A percentile compares a stretch with the other conserved stretches of the same genome.
These are phyloP conservation scores for Cladophialophora bantiana DNA, from an alignment of 2,329 filamentous ascomycete genomes.

Conservation along the genomic window DNA sequence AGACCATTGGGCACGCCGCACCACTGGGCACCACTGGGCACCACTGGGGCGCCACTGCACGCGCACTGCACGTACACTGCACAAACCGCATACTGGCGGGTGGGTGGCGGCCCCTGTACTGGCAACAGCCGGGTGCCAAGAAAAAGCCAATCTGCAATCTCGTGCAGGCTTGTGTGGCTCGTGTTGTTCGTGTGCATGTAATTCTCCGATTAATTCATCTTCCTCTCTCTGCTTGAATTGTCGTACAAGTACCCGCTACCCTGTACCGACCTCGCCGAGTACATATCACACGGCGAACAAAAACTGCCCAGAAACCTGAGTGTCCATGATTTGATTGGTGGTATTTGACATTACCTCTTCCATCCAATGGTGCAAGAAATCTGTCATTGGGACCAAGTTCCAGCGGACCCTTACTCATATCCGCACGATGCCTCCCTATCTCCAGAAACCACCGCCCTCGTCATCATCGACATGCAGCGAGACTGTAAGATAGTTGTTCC, in stretches of 20 bases:
- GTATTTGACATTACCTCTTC: background rate
- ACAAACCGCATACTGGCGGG: no score
- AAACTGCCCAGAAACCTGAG: constrained; percentile 49
- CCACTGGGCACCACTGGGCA: no score
- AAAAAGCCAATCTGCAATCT: background rate
- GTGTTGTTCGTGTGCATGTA: no score
- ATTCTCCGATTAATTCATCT: background rate
- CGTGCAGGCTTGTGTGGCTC: background rate
- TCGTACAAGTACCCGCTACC: no score
- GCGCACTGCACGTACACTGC: background rate
- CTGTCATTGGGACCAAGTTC: constrained; percentile 2
- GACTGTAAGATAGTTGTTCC: constrained; percentile 47
- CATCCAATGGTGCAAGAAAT: constrained; percentile 8
- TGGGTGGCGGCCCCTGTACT: background rate
- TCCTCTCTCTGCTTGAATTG: background rate
- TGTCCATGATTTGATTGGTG: no score
- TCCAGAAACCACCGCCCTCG: constrained; percentile 54
- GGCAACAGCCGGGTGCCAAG: constrained; percentile 3
- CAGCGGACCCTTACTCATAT: constrained; percentile 41
- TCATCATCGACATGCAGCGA: constrained; percentile 58
- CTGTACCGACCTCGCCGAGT: background rate
- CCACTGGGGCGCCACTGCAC: background rate
- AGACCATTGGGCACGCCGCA: no score
- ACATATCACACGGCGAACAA: constrained; percentile 48
- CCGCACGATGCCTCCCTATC: constrained; percentile 55